Conservation (phyloP, 140 eudicot species). For the Flaveria floridana region DNA sequence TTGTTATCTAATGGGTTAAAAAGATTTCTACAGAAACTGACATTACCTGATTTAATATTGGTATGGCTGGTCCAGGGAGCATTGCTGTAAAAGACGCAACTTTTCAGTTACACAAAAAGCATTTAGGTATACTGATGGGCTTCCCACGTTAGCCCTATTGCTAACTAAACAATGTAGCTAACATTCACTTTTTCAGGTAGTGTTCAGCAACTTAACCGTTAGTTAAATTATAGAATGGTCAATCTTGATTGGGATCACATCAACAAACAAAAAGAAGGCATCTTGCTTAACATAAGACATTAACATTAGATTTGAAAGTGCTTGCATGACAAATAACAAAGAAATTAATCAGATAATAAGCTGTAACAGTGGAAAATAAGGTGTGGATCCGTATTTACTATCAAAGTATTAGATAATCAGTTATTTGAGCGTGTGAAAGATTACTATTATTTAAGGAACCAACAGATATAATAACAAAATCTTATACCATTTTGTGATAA, state of each 20-base stretch:
- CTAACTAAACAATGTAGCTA: conserved; percentile 14
- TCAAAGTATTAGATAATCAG: conserved; percentile 6
- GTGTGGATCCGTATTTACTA: neutral
- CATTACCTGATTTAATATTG: conserved; percentile 78
- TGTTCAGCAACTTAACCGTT: conserved; percentile 25
- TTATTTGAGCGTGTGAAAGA: neutral
- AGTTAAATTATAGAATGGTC: conserved; percentile 22
- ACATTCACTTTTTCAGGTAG: conserved; percentile 25
- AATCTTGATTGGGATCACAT: conserved; percentile 15
- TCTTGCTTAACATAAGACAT: neutral
- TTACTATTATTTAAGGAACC: neutral
- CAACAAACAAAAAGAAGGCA: conserved; percentile 24
- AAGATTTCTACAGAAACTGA: neutral
- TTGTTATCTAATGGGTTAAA: neutral
- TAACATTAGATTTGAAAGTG: conserved; percentile 2
- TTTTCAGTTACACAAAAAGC: conserved; percentile 26
- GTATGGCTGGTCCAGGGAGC: conserved; percentile 99
- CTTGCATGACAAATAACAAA: neutral
- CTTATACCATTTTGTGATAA: neutral
- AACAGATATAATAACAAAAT: neutral
- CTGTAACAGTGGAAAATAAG: neutral
- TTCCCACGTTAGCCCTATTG: conserved; percentile 16
- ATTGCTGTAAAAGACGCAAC: conserved; percentile 59
- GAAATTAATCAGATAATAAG: neutral
- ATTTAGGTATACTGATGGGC: conserved; percentile 3